These are phyloP conservation scores for Phytophthora palmivora DNA, from an alignment of 352 stramenopile genomes.

Conservation along the genomic window DNA sequence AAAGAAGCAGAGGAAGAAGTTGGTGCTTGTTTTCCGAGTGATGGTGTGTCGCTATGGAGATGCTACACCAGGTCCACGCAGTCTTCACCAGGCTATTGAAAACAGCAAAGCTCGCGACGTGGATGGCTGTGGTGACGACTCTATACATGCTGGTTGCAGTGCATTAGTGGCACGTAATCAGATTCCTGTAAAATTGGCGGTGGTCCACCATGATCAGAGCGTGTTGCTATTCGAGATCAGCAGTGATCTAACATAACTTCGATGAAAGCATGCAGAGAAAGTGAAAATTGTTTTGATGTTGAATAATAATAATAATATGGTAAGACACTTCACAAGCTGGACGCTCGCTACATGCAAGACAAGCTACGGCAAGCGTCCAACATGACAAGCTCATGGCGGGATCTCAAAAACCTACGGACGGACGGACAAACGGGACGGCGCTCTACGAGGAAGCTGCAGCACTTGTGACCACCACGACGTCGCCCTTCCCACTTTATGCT, in stretches of 20 bases:
- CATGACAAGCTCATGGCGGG: slow-evolving; percentile 5
- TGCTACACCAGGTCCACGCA: slow-evolving; percentile 32
- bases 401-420: slow-evolving; percentile 44
- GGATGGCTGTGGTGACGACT: not conserved
- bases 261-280: slow-evolving; percentile 8
- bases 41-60: slow-evolving; percentile 59
- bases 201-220: slow-evolving; percentile 59
- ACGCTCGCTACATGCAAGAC: slow-evolving; percentile 20
- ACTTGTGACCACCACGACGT: slow-evolving; percentile 51
- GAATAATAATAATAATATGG: slow-evolving; percentile 56
- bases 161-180: slow-evolving; percentile 2
- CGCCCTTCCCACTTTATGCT: slow-evolving; percentile 34
- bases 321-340: slow-evolving; percentile 30
- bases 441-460: slow-evolving; percentile 51
- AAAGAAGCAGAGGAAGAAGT: slow-evolving; percentile 46
- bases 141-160: slow-evolving; percentile 1
- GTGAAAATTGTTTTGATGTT: slow-evolving; percentile 32
- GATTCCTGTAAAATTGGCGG: slow-evolving; percentile 69
- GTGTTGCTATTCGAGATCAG: slow-evolving; percentile 73
- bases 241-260: slow-evolving; percentile 15
- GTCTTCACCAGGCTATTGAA: slow-evolving; percentile 25
- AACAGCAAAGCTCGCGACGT: slow-evolving; percentile 8
- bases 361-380: slow-evolving; percentile 20
- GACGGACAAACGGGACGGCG: slow-evolving; percentile 42
- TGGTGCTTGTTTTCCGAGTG: slow-evolving; percentile 64